These are phyloP conservation scores for Rhynchosporium secalis DNA, from an alignment of 2,329 filamentous ascomycete genomes.

Conservation along the genomic window DNA sequence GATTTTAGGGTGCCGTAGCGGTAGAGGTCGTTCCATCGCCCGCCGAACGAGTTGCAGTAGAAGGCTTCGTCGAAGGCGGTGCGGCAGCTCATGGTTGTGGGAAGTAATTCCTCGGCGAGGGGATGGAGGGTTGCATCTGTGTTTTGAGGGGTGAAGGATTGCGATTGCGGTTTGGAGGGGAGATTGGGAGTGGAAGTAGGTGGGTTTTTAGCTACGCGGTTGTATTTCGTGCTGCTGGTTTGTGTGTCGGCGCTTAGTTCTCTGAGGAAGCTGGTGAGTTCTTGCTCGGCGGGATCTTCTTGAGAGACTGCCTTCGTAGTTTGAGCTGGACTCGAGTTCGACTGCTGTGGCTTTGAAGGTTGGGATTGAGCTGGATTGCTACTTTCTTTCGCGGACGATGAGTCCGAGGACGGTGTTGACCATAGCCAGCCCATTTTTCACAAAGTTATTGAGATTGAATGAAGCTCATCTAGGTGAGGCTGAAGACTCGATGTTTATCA, in stretches of 20 bases:
- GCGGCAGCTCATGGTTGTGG: constrained; percentile 83
- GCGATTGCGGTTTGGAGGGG: not conserved
- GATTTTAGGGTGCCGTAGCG: constrained; percentile 74
- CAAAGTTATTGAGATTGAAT: constrained; percentile 18
- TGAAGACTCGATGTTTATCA: constrained; percentile 16
- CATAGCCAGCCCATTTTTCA: constrained; percentile 63
- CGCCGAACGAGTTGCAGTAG: constrained; percentile 88
- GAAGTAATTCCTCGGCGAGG: constrained; percentile 70
- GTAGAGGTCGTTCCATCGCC: constrained; percentile 91
- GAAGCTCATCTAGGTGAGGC: constrained; percentile 13
- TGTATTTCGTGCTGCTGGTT: constrained; percentile 34
- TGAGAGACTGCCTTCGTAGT: constrained; percentile 30
- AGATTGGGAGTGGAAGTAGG: constrained; percentile 21
- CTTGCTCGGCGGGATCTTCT: constrained; percentile 39
- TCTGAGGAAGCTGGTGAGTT: constrained; percentile 40
- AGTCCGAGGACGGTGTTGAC: constrained; percentile 45
- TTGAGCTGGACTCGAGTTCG: constrained; percentile 21
- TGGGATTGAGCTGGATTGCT: constrained; percentile 23
- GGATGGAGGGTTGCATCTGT: constrained; percentile 36
- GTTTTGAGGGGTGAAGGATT: constrained; percentile 20
- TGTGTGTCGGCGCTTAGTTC: constrained; percentile 36
- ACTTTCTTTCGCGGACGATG: constrained; percentile 31
- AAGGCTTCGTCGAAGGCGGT: constrained; percentile 89
- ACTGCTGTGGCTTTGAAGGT: constrained; percentile 25
- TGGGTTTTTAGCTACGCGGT: constrained; percentile 28